A percentile compares a stretch with the other conserved stretches of the same genome.
Conservation (phyloP, 345 rosid genomes). For the Microthlaspi erraticum region DNA sequence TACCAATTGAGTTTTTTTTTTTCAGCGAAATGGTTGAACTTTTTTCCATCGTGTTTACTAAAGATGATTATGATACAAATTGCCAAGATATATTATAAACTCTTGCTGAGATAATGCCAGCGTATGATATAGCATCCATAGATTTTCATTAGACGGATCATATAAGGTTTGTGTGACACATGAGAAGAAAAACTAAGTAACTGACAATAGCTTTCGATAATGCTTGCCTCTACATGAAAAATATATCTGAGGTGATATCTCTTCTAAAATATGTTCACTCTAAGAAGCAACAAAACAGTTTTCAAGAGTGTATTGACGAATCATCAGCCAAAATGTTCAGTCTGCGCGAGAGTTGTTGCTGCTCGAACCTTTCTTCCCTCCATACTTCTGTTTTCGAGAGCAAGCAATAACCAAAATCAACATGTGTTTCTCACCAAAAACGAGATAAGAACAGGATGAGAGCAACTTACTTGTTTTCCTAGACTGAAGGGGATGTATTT, state of each 20-base stretch:
- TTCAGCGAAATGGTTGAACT: background rate
- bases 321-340: slow-evolving; percentile 1
- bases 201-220: background rate
- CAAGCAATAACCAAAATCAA: background rate
- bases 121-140: background rate
- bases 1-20: background rate
- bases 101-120: background rate
- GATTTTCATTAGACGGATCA: background rate
- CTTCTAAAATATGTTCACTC: background rate
- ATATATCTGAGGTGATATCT: background rate
- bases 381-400: slow-evolving; percentile 47
- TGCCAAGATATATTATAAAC: no score
- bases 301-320: background rate
- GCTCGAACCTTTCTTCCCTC: slow-evolving; percentile 49
- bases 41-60: background rate
- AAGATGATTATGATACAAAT: no score
- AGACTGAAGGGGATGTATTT: slow-evolving; percentile 67
- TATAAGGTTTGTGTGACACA: background rate
- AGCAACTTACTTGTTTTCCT: slow-evolving; percentile 73
- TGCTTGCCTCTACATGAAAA: slow-evolving; percentile 2
- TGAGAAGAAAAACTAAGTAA: background rate
- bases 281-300: background rate
- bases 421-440: background rate
- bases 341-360: slow-evolving; percentile 47
- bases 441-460: background rate